Evolutionary conservation across 1,139 yeast species (phyloP).

Genomic region (Saccharomycopsis hybrid): DNA sequence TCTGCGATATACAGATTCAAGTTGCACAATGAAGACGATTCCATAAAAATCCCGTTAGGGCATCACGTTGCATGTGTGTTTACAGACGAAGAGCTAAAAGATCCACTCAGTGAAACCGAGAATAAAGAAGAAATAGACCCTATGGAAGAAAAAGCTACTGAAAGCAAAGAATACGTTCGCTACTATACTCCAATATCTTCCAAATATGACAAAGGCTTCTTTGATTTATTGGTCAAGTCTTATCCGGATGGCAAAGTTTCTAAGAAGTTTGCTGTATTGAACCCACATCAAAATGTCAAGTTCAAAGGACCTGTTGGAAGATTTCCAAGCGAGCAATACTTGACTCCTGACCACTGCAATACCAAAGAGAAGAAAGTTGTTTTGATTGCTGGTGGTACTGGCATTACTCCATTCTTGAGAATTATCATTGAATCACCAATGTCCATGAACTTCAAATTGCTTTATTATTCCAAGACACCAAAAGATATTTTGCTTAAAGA

Average conservation of each 20-base stretch:
- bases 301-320: conserved; percentile 78
- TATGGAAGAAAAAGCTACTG: neutral
- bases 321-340: conserved; percentile 30
- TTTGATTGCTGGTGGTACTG: conserved; percentile 78
- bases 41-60: conserved; percentile 63
- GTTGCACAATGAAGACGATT: conserved; percentile 52
- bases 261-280: conserved; percentile 52
- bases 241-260: conserved; percentile 66
- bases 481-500: conserved; percentile 64
- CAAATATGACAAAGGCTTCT: conserved; percentile 61
- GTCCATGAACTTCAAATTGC: conserved; percentile 52
- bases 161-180: conserved; percentile 34
- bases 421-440: conserved; percentile 54
- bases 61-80: conserved; percentile 59
- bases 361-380: conserved; percentile 59
- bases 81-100: conserved; percentile 41
- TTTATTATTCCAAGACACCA: conserved; percentile 67
- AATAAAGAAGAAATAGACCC: neutral
- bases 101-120: neutral
- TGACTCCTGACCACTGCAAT: conserved; percentile 36
- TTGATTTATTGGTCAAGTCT: conserved; percentile 69
- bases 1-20: conserved; percentile 70
- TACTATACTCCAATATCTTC: conserved; percentile 73
- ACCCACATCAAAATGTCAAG: conserved; percentile 58
- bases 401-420: conserved; percentile 76